Conservation (phyloP, 2,329 filamentous ascomycete species). For the Coniochaeta sp. region DNA sequence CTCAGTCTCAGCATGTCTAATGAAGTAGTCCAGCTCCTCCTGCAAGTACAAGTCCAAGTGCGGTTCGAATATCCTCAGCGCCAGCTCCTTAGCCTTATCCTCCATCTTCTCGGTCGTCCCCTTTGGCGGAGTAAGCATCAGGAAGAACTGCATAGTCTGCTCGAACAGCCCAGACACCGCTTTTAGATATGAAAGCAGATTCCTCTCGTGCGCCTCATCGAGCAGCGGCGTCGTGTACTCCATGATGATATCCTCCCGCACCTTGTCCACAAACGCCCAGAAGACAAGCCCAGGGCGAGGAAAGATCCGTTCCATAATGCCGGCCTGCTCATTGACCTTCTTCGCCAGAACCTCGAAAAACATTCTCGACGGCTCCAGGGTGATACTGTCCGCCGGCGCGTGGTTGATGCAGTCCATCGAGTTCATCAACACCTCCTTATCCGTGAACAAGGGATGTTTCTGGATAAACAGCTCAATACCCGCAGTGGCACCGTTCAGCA, state of each 20-base stretch:
- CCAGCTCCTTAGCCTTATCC: constrained; percentile 58
- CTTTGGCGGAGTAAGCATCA: constrained; percentile 60
- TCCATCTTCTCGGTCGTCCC: constrained; percentile 42
- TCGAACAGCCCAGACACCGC: constrained; percentile 83
- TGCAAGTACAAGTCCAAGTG: constrained; percentile 91
- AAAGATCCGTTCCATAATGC: constrained; percentile 77
- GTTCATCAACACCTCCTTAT: constrained; percentile 62
- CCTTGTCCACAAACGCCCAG: constrained; percentile 70
- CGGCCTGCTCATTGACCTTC: constrained; percentile 75
- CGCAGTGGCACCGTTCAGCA: constrained; percentile 71
- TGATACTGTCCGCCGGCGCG: constrained; percentile 57
- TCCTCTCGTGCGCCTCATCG: constrained; percentile 75
- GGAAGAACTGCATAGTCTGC: constrained; percentile 72
- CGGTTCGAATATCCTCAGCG: constrained; percentile 74
- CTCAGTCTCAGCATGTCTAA: constrained; percentile 64
- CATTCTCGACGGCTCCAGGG: constrained; percentile 68
- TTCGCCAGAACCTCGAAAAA: constrained; percentile 72
- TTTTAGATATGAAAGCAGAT: constrained; percentile 71
- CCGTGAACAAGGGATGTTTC: constrained; percentile 76
- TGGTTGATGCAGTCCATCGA: constrained; percentile 76
- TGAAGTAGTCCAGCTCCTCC: constrained; percentile 85
- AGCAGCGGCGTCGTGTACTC: constrained; percentile 83
- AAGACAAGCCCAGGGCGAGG: constrained; percentile 63
- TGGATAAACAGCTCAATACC: constrained; percentile 81
- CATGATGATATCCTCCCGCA: constrained; percentile 75